Evolutionary conservation across 495 filamentous ascomycete species (phyloP), one percentile per base, ranked within the genome.

Genomic region (Hypoxylon trugodes): DNA sequence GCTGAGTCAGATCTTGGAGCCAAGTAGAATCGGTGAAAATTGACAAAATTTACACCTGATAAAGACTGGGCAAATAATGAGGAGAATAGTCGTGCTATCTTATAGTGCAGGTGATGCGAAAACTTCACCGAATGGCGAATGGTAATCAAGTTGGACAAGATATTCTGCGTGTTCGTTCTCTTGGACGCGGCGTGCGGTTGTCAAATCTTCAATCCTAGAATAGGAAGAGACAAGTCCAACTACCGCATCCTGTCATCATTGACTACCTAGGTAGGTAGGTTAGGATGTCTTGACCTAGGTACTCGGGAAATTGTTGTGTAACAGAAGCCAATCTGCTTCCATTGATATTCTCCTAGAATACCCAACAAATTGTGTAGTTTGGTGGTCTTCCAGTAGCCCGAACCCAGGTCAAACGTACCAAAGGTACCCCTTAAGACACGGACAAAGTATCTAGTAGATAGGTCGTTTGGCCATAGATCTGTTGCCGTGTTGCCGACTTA

Each of bases 401-500:
- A 54, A 24, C 48, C 13, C 19, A 46, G 40, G 8, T 2, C 48
- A 26, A 12, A 10, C 5, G 19, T 16, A 26, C 16, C 24, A 24
- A 6, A 56, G 36, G 42, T 28, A 56, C 18, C 28, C 42, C 41
- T 42, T 15, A 26, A 37, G 32, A 10, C 8, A 32, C n/a, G 45
- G 45, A 57, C 28, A 16, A 57, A 46, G 22, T 40, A 51, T 41
- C 41, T 13, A 55, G 26, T 33, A 25, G 43, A 37, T 24, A 63
- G 15, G 60, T 57, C 40, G 28, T 55, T 38, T 42, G 10, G 22
- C 43, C 22, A 41, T 43, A 54, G n/a, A 37, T 41, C 22, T 12
- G 15, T 66, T 51, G 38, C 25, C n/a, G 61, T 53, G 58, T 49
- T 67, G 64, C 64, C 58, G 64, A 62, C 21, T 52, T 41, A 19